phyloP scores from a whole-genome alignment of 2,329 filamentous ascomycete species.

The Plenodomus lindquistii region DNA sequence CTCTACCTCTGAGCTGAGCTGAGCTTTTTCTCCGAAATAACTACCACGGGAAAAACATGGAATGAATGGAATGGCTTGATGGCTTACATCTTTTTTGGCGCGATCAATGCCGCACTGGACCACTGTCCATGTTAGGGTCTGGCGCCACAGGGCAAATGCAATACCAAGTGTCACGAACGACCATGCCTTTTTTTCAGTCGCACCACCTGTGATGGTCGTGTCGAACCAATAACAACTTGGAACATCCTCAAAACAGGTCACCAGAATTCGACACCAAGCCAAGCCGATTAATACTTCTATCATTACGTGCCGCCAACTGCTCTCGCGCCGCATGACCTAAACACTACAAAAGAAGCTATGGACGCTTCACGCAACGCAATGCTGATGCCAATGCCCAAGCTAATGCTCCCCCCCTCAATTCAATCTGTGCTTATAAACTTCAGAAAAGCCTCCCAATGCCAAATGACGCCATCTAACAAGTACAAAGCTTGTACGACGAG shows the following conservation, averaged over 20 bases:
- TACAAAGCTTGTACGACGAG: background rate
- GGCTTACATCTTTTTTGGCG: slow-evolving; percentile 32
- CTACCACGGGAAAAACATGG: slow-evolving; percentile 28
- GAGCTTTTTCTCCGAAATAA: slow-evolving; percentile 19
- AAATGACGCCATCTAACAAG: background rate
- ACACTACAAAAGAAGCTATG: background rate
- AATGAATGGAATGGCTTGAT: slow-evolving; percentile 38
- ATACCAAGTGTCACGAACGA: slow-evolving; percentile 40
- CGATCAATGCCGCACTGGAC: slow-evolving; percentile 22
- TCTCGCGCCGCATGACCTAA: no score
- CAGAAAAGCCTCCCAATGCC: background rate
- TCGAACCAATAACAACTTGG: no score
- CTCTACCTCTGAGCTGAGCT: slow-evolving; percentile 22
- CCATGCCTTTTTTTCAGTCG: background rate
- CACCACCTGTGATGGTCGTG: no score
- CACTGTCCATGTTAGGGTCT: slow-evolving; percentile 30
- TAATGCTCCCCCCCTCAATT: background rate
- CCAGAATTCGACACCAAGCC: background rate
- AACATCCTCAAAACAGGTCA: background rate
- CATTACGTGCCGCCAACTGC: background rate
- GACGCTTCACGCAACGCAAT: background rate
- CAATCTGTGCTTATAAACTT: background rate
- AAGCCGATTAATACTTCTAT: background rate
- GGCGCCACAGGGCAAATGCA: slow-evolving; percentile 42
- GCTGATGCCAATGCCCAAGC: no score